Percentiles rank a stretch among this genome's conserved stretches.
These are phyloP conservation scores for Histomonas meleagridis DNA, from an alignment of 208 protist species.

Conservation along the genomic window DNA sequence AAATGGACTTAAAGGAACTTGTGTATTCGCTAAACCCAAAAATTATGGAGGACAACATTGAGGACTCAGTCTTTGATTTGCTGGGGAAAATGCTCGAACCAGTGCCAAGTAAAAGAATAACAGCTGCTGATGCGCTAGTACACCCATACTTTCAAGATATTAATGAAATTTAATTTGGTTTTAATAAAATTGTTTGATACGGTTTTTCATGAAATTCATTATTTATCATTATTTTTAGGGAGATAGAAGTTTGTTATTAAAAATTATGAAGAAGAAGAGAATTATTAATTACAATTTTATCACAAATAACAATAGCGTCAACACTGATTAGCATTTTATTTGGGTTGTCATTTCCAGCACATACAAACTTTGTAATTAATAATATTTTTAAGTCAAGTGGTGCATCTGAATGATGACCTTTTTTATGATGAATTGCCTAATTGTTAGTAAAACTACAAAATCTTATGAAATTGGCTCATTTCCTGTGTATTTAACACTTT, in stretches of 20 bases:
- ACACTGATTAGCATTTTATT: background rate
- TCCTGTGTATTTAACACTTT: too few species aligned
- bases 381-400: slow-evolving; percentile 4
- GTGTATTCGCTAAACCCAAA: background rate
- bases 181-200: too few species aligned
- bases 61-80: background rate
- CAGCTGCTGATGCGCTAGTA: background rate
- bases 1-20: too few species aligned
- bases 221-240: too few species aligned
- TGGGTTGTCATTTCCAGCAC: background rate
- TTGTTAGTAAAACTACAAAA: background rate
- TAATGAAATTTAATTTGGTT: too few species aligned
- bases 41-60: background rate
- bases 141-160: background rate
- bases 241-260: too few species aligned
- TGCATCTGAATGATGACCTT: background rate
- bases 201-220: too few species aligned
- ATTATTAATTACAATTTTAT: background rate
- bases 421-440: background rate
- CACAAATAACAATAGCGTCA: background rate
- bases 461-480: too few species aligned
- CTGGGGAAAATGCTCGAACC: slow-evolving; percentile 10
- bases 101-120: background rate
- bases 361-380: background rate
- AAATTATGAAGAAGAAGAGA: background rate